Evolutionary conservation across 257 asterid species (phyloP).

Genomic region (Gentiana dahurica): DNA sequence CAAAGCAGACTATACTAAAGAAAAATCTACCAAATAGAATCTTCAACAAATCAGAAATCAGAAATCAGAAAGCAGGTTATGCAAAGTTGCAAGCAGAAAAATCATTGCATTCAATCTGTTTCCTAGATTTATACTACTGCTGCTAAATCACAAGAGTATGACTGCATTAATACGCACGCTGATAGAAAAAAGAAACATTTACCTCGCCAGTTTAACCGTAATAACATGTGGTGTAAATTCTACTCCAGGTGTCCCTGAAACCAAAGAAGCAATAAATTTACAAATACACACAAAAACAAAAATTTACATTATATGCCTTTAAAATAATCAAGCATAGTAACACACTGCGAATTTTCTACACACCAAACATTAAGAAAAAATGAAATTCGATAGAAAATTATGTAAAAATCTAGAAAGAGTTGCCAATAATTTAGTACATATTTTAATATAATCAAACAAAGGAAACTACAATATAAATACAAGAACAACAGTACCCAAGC

Average conservation of each 20-base stretch:
- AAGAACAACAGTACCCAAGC: not conserved
- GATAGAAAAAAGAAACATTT: slow-evolving; percentile 2
- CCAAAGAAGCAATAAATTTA: slow-evolving; percentile 4
- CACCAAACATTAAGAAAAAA: not conserved
- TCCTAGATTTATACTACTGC: too few relatives aligned
- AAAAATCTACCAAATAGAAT: too few relatives aligned
- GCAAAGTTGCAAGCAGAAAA: too few relatives aligned
- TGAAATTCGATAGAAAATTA: too few relatives aligned
- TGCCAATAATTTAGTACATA: too few relatives aligned
- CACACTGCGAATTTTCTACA: not conserved
- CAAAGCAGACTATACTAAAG: too few relatives aligned
- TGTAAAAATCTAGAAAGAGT: too few relatives aligned
- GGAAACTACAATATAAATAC: not conserved
- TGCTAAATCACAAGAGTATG: too few relatives aligned
- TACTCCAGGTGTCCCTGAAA: slow-evolving; percentile 34
- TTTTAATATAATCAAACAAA: too few relatives aligned
- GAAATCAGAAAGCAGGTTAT: too few relatives aligned
- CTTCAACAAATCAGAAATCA: too few relatives aligned
- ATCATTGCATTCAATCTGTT: too few relatives aligned
- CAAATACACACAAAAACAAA: slow-evolving; percentile 1
- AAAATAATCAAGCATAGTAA: not conserved
- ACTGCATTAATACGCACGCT: not conserved
- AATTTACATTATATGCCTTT: not conserved
- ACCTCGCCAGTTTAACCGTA: slow-evolving; percentile 43
- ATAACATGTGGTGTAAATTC: slow-evolving; percentile 45